Evolutionary conservation across 257 asterid species (phyloP).

Genomic region (Pogostemon cablin): DNA sequence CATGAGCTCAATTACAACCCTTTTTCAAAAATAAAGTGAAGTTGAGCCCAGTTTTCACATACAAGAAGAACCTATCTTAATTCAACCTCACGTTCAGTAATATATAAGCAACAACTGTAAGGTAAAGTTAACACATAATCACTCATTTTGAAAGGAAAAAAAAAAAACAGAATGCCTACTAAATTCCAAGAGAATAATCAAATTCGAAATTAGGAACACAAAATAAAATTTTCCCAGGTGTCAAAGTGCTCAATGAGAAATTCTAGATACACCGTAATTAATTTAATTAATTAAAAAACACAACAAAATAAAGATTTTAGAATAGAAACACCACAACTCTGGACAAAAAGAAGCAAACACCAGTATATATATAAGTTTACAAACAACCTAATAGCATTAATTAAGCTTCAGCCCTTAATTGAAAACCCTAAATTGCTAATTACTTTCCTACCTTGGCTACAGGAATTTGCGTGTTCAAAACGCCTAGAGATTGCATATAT

Average conservation of each 20-base stretch:
- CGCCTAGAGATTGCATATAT: conserved; percentile 1
- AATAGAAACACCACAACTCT: background rate
- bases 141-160: too few relatives aligned
- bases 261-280: background rate
- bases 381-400: background rate
- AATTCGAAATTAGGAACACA: background rate
- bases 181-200: background rate
- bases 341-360: background rate
- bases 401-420: background rate
- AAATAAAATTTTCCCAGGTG: background rate
- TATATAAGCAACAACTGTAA: background rate
- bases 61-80: too few relatives aligned
- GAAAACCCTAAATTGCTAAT: background rate
- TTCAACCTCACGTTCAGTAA: too few relatives aligned
- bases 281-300: background rate
- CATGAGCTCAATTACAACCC: too few relatives aligned
- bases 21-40: too few relatives aligned
- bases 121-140: background rate
- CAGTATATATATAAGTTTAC: background rate
- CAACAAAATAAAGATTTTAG: background rate
- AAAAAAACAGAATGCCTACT: background rate
- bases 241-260: background rate
- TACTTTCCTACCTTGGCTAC: background rate
- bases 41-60: too few relatives aligned
- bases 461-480: conserved; percentile 22